A percentile compares a stretch with the other conserved stretches of the same genome.
Evolutionary conservation across 495 filamentous ascomycete species (phyloP).

Genomic region (Polyplosphaeria fusca): DNA sequence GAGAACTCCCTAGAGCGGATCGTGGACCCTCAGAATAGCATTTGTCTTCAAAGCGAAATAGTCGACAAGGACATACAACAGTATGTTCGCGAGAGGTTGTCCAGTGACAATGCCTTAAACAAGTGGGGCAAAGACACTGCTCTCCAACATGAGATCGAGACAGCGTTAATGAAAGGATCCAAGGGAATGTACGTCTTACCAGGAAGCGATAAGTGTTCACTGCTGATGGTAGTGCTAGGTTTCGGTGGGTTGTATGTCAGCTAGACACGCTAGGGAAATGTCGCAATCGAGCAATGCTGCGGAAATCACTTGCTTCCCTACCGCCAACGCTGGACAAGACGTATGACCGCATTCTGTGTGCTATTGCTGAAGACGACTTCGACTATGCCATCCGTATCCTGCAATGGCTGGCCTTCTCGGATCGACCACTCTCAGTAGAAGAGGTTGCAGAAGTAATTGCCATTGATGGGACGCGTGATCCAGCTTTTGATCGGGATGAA

Average conservation of each 20-base stretch:
- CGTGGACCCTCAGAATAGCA: background rate
- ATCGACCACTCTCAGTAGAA: conserved; percentile 14
- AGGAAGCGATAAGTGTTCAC: background rate
- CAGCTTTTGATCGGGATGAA: conserved; percentile 19
- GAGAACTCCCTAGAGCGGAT: conserved; percentile 1
- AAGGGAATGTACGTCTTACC: conserved; percentile 3
- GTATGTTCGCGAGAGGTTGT: background rate
- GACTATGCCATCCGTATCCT: conserved; percentile 23
- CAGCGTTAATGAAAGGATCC: background rate
- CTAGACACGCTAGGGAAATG: background rate
- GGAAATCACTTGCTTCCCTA: background rate
- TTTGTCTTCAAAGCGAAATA: background rate
- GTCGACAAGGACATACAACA: conserved; percentile 7
- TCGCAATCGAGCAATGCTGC: background rate
- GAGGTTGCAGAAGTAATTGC: background rate
- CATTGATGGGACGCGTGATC: conserved; percentile 10
- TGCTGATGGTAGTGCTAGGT: conserved; percentile 24
- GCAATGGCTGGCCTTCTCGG: conserved; percentile 26
- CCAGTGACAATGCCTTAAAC: background rate
- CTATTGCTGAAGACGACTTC: conserved; percentile 13
- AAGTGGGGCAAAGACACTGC: background rate
- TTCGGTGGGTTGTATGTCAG: conserved; percentile 28
- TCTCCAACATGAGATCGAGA: background rate
- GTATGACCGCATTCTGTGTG: conserved; percentile 27
- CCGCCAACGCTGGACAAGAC: background rate